Evolutionary conservation across 352 stramenopile species (phyloP), one percentile per base, ranked within the genome.

Genomic region (Phytophthora cryptogea): DNA sequence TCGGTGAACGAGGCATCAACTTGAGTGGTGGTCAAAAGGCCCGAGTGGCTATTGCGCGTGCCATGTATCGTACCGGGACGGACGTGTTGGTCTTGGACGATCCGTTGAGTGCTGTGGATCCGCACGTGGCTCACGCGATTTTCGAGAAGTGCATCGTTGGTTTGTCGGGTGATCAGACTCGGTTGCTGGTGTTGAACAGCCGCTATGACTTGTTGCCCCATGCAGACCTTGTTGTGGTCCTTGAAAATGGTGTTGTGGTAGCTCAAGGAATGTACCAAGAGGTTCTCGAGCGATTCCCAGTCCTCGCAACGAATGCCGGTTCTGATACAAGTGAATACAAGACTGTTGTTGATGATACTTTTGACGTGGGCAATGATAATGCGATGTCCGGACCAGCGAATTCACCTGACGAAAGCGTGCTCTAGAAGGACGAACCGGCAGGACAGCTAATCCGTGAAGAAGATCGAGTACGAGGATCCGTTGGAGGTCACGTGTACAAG

Each of bases 11-110:
- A 27, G 81, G 81, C 0, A 84, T 88, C 35, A 84, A 76, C 27
- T 53, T 90, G 8, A 82, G 73, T 31, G 81, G 81, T 6, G 81
- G 81, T 0, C 81, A 90, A 44, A 88, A 89, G 52, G 67, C 76
- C 40, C 81, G 94, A 20, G 80, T 98, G 7, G 78, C 79, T 0
- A 73, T 99, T 8, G 96, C 96, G 5, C 72, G 97, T 6, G 91
- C 86, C 0, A 86, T 98, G 42, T 99, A 99, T 69, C 76, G 54
- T 83, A 50, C 82, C 8, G 60, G 79, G 17, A 80, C 83, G 1
- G 93, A 99, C 59, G 66, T 99, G 16, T 82, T 96, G 56, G 65
- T 99, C 26, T 70, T 99, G 10, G 97, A 99, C 62, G 96, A 99
- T 56, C 86, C 92, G 11, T 57, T 99, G 6, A 92, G 81, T 59